phyloP scores from a whole-genome alignment of 2,329 filamentous ascomycete species.

The Exophiala xenobiotica region DNA sequence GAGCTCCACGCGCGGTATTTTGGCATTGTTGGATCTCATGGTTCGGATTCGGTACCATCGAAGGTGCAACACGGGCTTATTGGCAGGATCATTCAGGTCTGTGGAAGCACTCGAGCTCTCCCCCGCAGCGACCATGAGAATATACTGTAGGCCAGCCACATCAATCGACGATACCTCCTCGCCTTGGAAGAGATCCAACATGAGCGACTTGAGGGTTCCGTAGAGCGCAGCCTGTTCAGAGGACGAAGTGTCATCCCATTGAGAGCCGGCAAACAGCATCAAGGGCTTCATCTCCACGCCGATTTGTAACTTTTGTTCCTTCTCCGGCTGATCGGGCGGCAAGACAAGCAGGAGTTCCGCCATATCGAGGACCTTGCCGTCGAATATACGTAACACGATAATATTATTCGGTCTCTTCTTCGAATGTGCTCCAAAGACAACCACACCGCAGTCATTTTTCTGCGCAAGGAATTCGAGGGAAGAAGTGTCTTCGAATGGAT shows the following conservation, averaged over 20 bases:
- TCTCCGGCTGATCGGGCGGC: slow-evolving; percentile 56
- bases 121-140: slow-evolving; percentile 76
- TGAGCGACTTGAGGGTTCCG: slow-evolving; percentile 79
- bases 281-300: slow-evolving; percentile 84
- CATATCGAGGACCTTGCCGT: slow-evolving; percentile 90
- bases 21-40: slow-evolving; percentile 74
- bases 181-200: slow-evolving; percentile 89
- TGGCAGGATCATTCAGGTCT: slow-evolving; percentile 34
- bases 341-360: slow-evolving; percentile 82
- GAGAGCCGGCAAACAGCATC: slow-evolving; percentile 83
- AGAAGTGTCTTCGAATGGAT: slow-evolving; percentile 86
- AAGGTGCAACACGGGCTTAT: slow-evolving; percentile 56
- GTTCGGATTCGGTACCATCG: slow-evolving; percentile 85
- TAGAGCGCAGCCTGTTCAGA: slow-evolving; percentile 60
- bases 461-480: slow-evolving; percentile 93
- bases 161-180: slow-evolving; percentile 79
- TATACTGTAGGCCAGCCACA: slow-evolving; percentile 90
- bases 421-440: slow-evolving; percentile 79
- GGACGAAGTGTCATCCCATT: slow-evolving; percentile 77
- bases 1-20: slow-evolving; percentile 83
- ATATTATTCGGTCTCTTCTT: slow-evolving; percentile 96
- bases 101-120: slow-evolving; percentile 49
- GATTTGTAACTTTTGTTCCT: slow-evolving; percentile 62
- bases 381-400: slow-evolving; percentile 79
- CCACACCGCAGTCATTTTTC: slow-evolving; percentile 88